Base-by-base conservation (phyloP, 78 protist species). In the Dictyostelium brefeldianum region DNA sequence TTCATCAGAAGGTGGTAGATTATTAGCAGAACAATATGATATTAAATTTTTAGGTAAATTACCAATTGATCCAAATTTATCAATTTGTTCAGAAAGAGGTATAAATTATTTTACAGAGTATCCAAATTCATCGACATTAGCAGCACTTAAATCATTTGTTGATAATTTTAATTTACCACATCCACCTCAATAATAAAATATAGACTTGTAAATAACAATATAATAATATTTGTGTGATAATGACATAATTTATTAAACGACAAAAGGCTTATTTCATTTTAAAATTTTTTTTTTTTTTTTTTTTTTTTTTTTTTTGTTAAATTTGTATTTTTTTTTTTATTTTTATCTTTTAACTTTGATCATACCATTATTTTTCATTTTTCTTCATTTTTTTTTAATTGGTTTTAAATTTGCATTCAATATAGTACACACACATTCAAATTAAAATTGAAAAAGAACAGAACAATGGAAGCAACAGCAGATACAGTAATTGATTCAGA, bases 41-140 rank as follows among this genome's bases (percentile, higher is more conserved):
- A 50, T 96, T 2, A 95, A 89, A 56, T 96, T 97, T 27, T 57
- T 96, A 47, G 98, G 97, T 41, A 78, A 77, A 36, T 85, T 97
- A 46, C 98, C 98, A 62, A 94, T 97, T 57, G 98, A 96, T 69
- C 97, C 97, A 17, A 79, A 56, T 14, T 56, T 95, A 17, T 78
- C 92, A 46, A 80, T 36, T 25, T 94, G 91, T 65, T 69, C 89
- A 11, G 95, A 91, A 70, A 62, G 64, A 31, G 95, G 95, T 22
- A 67, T 57, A 25, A 80, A 91, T 41, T 83, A 82, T 50, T 79
- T 91, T 78, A 62, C 17, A 43, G 94, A 90, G 36, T 81, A 90
- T 81, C 94, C 94, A 56, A 81, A 90, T 48, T 81, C 89, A 3
- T 74, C 94, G 0, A 82, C 94, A 1, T 14, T 90, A 18, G 43